These are phyloP conservation scores for Puccinia triticina DNA, from an alignment of 1,284 basidiomycete species.

Conservation along the genomic window DNA sequence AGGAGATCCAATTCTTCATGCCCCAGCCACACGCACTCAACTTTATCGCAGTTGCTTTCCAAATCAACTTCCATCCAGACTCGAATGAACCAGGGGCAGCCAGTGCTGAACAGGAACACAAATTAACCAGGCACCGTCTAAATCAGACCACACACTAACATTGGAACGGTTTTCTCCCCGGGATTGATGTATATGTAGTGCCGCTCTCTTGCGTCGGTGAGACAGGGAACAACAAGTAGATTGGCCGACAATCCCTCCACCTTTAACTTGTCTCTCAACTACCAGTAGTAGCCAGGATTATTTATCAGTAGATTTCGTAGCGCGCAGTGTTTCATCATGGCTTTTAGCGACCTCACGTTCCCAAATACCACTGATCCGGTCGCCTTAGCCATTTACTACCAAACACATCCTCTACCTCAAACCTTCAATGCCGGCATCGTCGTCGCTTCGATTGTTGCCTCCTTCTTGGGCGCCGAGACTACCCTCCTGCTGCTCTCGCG, in stretches of 20 bases:
- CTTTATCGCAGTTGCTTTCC: background rate
- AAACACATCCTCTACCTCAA: constrained; percentile 35
- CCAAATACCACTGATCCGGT: constrained; percentile 31
- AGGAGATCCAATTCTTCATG: background rate
- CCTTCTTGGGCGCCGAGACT: constrained; percentile 41
- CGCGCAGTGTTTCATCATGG: background rate
- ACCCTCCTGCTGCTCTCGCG: constrained; percentile 42
- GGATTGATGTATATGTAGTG: background rate
- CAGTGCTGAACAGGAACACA: too few species aligned
- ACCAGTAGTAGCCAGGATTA: background rate
- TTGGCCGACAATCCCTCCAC: background rate
- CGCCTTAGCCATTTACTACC: constrained; percentile 35
- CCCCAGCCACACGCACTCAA: background rate
- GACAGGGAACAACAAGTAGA: background rate
- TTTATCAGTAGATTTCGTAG: background rate
- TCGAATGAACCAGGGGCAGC: background rate
- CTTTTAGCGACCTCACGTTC: background rate
- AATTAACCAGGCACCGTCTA: constrained; percentile 8
- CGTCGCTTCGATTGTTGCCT: constrained; percentile 35
- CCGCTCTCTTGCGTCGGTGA: background rate
- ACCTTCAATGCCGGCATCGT: constrained; percentile 36
- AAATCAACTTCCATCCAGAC: background rate
- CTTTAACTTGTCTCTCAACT: background rate
- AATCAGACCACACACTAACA: background rate
- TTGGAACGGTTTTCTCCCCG: background rate